These are phyloP conservation scores for Trametes elegans DNA, from an alignment of 768 basidiomycete genomes.

Conservation along the genomic window DNA sequence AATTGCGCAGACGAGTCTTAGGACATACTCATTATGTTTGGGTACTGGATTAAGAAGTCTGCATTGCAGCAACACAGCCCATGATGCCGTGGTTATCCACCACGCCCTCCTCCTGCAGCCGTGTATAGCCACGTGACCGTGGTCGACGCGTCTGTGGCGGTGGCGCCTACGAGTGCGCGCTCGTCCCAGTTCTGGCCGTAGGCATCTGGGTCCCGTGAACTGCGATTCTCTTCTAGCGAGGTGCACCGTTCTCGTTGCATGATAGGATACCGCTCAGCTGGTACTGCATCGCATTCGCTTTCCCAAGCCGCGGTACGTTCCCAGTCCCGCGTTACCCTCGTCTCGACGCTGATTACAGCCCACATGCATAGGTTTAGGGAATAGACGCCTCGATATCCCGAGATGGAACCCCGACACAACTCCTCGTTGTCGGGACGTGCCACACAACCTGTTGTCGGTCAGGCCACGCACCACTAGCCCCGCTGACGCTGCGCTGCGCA, in stretches of 20 bases:
- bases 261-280: constrained; percentile 6
- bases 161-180: too few relatives aligned
- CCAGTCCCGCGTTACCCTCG: background rate
- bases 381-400: background rate
- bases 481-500: background rate
- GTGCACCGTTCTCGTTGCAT: background rate
- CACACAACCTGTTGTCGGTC: background rate
- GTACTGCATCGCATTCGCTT: background rate
- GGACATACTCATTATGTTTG: too few relatives aligned
- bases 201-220: background rate
- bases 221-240: constrained; percentile 3
- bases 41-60: too few relatives aligned
- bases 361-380: constrained; percentile 4
- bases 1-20: too few relatives aligned
- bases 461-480: background rate
- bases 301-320: constrained; percentile 1
- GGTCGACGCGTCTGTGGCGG: too few relatives aligned
- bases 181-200: too few relatives aligned
- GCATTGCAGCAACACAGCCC: too few relatives aligned
- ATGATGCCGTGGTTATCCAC: too few relatives aligned
- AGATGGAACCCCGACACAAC: background rate
- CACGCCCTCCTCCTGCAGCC: too few relatives aligned
- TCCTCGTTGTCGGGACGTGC: background rate
- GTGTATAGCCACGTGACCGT: too few relatives aligned
- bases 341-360: background rate